phyloP scores from a whole-genome alignment of 2,329 filamentous ascomycete species.

The Aspergillus ibericus region DNA sequence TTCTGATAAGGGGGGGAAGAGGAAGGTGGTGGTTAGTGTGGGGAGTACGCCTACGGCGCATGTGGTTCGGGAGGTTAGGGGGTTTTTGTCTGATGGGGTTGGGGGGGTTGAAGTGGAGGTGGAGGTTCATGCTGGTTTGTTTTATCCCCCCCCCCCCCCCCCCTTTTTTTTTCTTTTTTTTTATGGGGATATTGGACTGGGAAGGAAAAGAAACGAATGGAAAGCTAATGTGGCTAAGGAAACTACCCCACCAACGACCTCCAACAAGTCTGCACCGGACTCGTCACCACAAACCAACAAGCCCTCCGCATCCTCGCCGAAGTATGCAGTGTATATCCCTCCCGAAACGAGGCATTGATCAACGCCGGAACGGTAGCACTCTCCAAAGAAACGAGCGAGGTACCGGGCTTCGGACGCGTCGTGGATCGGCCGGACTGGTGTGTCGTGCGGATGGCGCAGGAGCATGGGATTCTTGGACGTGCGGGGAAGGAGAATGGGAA shows the following conservation, averaged over 20 bases:
- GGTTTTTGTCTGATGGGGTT: slow-evolving; percentile 2
- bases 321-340: slow-evolving; percentile 66
- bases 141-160: neutral
- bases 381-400: slow-evolving; percentile 69
- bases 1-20: neutral
- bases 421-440: slow-evolving; percentile 61
- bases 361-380: slow-evolving; percentile 70
- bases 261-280: slow-evolving; percentile 73
- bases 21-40: slow-evolving; percentile 22
- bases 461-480: slow-evolving; percentile 72
- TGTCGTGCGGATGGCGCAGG: slow-evolving; percentile 71
- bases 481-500: slow-evolving; percentile 22
- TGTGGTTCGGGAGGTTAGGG: slow-evolving; percentile 19
- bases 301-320: slow-evolving; percentile 61
- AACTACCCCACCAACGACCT: slow-evolving; percentile 70
- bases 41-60: slow-evolving; percentile 30
- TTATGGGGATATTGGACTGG: neutral
- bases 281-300: slow-evolving; percentile 37
- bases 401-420: slow-evolving; percentile 69
- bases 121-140: slow-evolving; percentile 26
- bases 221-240: slow-evolving; percentile 15
- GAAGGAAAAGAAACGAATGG: neutral
- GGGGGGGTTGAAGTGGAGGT: neutral
- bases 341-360: slow-evolving; percentile 63
- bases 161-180: neutral